These are phyloP conservation scores for Boletus semigastroideus DNA, from an alignment of 1,284 basidiomycete genomes.

Conservation along the genomic window DNA sequence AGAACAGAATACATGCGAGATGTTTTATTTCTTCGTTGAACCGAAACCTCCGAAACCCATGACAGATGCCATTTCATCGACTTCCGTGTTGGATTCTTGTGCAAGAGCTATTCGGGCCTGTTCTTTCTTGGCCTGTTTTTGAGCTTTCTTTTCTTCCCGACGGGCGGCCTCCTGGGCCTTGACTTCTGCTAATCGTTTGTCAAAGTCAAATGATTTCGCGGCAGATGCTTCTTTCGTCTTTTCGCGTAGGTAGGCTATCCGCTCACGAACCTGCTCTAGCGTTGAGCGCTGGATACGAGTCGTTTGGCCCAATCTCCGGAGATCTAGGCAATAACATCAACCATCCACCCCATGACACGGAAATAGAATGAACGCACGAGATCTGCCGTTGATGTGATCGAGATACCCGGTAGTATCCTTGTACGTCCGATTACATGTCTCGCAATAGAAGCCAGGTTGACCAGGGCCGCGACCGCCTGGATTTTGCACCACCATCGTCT, in stretches of 20 bases:
- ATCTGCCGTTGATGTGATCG: constrained; percentile 94
- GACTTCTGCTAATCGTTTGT: constrained; percentile 82
- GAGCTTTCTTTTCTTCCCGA: constrained; percentile 68
- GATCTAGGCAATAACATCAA: constrained; percentile 53
- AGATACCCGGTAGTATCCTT: constrained; percentile 93
- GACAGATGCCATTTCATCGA: constrained; percentile 72
- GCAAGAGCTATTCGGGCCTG: constrained; percentile 62
- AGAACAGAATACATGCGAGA: background rate
- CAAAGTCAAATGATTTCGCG: constrained; percentile 92
- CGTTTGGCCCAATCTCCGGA: constrained; percentile 90
- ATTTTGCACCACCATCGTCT: constrained; percentile 90
- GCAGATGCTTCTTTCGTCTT: constrained; percentile 77
- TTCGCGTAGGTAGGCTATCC: constrained; percentile 86
- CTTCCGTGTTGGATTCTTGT: constrained; percentile 50
- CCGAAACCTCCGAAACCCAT: constrained; percentile 97
- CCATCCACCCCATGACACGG: background rate
- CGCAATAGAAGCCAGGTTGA: constrained; percentile 91
- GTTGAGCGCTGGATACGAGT: constrained; percentile 91
- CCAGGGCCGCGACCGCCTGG: constrained; percentile 77
- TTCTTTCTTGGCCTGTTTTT: constrained; percentile 72
- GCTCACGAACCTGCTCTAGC: constrained; percentile 85
- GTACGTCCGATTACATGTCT: constrained; percentile 85
- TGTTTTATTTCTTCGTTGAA: constrained; percentile 66
- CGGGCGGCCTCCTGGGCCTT: constrained; percentile 66
- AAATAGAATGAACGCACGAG: constrained; percentile 61